These are phyloP conservation scores for Coemansia sp. DNA, from an alignment of 192 early-diverging fungal genomes.

Conservation along the genomic window DNA sequence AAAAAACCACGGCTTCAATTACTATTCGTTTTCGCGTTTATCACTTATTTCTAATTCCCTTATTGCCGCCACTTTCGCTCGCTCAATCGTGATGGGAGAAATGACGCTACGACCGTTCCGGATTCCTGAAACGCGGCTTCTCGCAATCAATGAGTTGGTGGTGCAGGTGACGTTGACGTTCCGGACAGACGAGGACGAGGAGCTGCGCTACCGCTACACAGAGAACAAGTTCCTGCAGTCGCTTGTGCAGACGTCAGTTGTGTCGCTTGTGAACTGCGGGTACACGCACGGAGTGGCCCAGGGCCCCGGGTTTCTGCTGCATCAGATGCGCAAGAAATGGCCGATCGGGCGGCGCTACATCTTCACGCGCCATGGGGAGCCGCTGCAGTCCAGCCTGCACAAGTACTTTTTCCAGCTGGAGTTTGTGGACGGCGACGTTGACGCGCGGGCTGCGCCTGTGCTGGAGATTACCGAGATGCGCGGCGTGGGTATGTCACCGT, in stretches of 20 bases:
- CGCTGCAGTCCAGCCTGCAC: constrained; percentile 51
- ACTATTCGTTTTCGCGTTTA: background rate
- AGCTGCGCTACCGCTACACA: constrained; percentile 38
- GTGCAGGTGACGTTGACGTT: constrained; percentile 48
- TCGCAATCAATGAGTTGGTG: constrained; percentile 46
- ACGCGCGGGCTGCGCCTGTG: background rate
- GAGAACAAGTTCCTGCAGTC: constrained; percentile 33
- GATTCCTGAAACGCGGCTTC: constrained; percentile 47
- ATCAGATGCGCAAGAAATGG: constrained; percentile 54
- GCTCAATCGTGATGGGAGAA: background rate
- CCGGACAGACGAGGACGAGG: constrained; percentile 48
- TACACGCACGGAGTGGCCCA: constrained; percentile 39
- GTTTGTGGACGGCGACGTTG: constrained; percentile 27
- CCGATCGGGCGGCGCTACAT: constrained; percentile 51
- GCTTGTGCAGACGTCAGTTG: constrained; percentile 37
- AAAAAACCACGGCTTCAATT: background rate
- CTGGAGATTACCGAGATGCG: constrained; percentile 47
- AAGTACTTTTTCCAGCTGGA: constrained; percentile 55
- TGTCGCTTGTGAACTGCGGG: constrained; percentile 52
- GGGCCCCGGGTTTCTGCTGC: constrained; percentile 49
- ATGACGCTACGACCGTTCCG: constrained; percentile 36
- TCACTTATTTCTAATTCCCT: background rate
- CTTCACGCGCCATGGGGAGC: constrained; percentile 49
- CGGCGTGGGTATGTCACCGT: constrained; percentile 26
- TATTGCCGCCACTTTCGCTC: constrained; percentile 4